Evolutionary conservation across 164 flowering plant species (phyloP).

Genomic region (Chimonanthus praecox): DNA sequence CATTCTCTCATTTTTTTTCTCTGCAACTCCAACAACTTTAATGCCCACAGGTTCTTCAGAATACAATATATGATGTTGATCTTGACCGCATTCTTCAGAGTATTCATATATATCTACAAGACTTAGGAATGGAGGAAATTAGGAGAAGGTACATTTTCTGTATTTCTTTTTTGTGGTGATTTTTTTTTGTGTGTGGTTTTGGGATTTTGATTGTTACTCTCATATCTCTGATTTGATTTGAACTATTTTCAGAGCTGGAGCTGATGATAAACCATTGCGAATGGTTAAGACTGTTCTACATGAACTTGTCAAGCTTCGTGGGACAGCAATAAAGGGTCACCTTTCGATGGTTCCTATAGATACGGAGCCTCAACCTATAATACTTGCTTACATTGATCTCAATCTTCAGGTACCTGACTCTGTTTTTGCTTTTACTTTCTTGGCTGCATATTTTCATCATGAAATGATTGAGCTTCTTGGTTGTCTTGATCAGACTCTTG

Average conservation of each 20-base stretch:
- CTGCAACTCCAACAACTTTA: neutral
- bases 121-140: conserved; percentile 98
- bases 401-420: conserved; percentile 76
- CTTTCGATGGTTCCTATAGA: conserved; percentile 99
- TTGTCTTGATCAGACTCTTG: conserved; percentile 64
- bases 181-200: neutral
- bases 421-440: neutral
- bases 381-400: conserved; percentile 96
- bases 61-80: conserved; percentile 90
- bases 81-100: conserved; percentile 95
- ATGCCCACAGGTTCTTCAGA: conserved; percentile 75
- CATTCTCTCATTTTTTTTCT: neutral
- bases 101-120: conserved; percentile 91
- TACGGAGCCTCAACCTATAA: conserved; percentile 95
- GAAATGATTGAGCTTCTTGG: neutral
- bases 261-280: conserved; percentile 97
- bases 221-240: neutral
- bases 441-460: neutral
- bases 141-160: conserved; percentile 61
- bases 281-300: conserved; percentile 99
- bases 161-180: neutral
- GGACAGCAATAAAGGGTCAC: conserved; percentile 95
- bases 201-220: neutral
- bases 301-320: conserved; percentile 97
- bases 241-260: conserved; percentile 69